Conservation (phyloP, 2,329 filamentous ascomycete species). For the Byssoonygena ceratinophila region DNA sequence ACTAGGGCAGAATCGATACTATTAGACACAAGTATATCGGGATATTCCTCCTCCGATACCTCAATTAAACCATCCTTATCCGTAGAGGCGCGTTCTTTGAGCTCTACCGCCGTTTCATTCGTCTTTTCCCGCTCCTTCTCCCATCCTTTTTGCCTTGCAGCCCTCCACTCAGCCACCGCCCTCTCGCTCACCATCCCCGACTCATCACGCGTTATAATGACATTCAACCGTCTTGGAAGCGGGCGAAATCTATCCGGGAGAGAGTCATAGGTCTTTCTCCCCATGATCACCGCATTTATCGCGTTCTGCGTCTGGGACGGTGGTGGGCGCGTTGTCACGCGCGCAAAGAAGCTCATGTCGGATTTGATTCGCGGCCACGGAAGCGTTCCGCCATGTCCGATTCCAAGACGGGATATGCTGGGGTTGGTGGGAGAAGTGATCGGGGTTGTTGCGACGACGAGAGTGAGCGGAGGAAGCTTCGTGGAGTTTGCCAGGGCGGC, state of each 20-base stretch:
- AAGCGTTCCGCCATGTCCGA: slow-evolving; percentile 65
- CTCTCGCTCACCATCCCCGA: slow-evolving; percentile 23
- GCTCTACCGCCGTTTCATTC: slow-evolving; percentile 1
- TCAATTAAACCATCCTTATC: slow-evolving; percentile 6
- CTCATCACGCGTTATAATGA: slow-evolving; percentile 57
- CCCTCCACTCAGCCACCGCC: slow-evolving; percentile 29
- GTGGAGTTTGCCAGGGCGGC: neutral
- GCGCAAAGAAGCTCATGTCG: slow-evolving; percentile 92
- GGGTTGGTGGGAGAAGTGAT: slow-evolving; percentile 29
- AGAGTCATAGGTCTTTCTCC: slow-evolving; percentile 90
- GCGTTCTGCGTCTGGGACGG: slow-evolving; percentile 9
- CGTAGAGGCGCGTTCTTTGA: slow-evolving; percentile 3
- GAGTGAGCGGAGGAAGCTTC: slow-evolving; percentile 55
- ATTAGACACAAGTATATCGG: slow-evolving; percentile 42
- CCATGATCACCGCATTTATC: slow-evolving; percentile 82
- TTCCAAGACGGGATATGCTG: slow-evolving; percentile 61
- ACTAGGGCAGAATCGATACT: slow-evolving; percentile 51
- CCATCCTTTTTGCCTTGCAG: slow-evolving; percentile 23
- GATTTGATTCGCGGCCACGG: slow-evolving; percentile 82
- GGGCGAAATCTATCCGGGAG: slow-evolving; percentile 72
- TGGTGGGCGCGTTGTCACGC: slow-evolving; percentile 61
- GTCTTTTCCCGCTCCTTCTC: slow-evolving; percentile 19
- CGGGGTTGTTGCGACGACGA: slow-evolving; percentile 78
- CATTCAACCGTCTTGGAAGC: slow-evolving; percentile 66
- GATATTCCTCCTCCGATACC: slow-evolving; percentile 18